A percentile compares a stretch with the other conserved stretches of the same genome.
These are phyloP conservation scores for Garcia nutans DNA, from an alignment of 345 rosid genomes.

Conservation along the genomic window DNA sequence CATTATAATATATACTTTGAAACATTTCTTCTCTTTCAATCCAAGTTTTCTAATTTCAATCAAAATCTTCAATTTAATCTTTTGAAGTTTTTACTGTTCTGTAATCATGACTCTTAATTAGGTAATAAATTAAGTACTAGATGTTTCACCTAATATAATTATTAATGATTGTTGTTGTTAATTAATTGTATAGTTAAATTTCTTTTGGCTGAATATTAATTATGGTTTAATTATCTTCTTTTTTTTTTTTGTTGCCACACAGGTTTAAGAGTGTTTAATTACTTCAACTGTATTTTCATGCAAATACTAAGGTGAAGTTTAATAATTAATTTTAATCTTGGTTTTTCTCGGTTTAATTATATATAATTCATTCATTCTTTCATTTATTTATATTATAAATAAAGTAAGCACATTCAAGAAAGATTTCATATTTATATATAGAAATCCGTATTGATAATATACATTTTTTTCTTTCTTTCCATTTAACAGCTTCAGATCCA, in stretches of 20 bases:
- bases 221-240: not conserved
- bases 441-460: constrained; percentile 10
- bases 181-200: too few species aligned
- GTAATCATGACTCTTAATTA: constrained; percentile 25
- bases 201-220: too few species aligned
- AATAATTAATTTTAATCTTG: not conserved
- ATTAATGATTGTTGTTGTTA: too few species aligned
- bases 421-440: not conserved
- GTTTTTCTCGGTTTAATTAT: not conserved
- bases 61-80: not conserved
- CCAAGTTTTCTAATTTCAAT: constrained; percentile 1
- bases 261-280: constrained; percentile 7
- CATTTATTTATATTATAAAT: not conserved
- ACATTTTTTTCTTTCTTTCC: constrained; percentile 3
- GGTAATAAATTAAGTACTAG: constrained; percentile 29
- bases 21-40: constrained; percentile 19
- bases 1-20: not conserved
- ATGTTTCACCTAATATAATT: constrained; percentile 13
- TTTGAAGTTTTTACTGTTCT: constrained; percentile 10
- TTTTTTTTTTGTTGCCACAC: not conserved
- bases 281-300: constrained; percentile 12
- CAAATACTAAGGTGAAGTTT: constrained; percentile 9
- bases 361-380: not conserved
- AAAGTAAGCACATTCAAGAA: not conserved
- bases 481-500: constrained; percentile 47